Evolutionary conservation across 345 rosid genomes (phyloP).

Genomic region (Geranium rotundifolium): DNA sequence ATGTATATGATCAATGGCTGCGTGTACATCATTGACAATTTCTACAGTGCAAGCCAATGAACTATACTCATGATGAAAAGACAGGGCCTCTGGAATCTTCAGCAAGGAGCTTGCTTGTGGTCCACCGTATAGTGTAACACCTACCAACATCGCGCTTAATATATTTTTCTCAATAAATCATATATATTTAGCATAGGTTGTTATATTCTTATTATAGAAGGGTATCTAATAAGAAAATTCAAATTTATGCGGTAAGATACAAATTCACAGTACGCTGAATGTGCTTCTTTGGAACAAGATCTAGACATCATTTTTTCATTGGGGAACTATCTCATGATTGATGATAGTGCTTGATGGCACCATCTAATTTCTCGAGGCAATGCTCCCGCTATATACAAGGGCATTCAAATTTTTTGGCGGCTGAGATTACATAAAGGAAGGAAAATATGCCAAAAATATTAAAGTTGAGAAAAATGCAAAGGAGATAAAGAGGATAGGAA

Average conservation of each 20-base stretch:
- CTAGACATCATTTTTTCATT: not conserved
- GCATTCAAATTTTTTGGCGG: not conserved
- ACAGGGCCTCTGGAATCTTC: slow-evolving; percentile 43
- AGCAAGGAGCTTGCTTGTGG: slow-evolving; percentile 55
- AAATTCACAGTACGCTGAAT: not conserved
- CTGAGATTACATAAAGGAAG: not conserved
- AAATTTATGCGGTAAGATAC: too few relatives aligned
- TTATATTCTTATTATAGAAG: too few relatives aligned
- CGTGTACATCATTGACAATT: slow-evolving; percentile 73
- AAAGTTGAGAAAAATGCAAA: not conserved
- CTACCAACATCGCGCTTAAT: slow-evolving; percentile 20
- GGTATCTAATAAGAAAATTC: too few relatives aligned
- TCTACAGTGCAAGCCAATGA: slow-evolving; percentile 80
- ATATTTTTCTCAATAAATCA: not conserved
- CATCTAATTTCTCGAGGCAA: not conserved
- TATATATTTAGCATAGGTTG: not conserved
- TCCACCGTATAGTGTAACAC: slow-evolving; percentile 75
- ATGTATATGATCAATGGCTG: slow-evolving; percentile 83
- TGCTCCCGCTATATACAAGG: not conserved
- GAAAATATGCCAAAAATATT: not conserved
- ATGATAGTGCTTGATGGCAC: too few relatives aligned
- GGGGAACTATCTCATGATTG: not conserved
- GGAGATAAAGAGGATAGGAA: not conserved
- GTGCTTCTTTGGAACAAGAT: not conserved
- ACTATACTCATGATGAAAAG: slow-evolving; percentile 77